Percentiles rank a stretch among this genome's conserved stretches.
Evolutionary conservation across 2,329 filamentous ascomycete genomes (phyloP).

Genomic region (Fusarium guadeloupense): DNA sequence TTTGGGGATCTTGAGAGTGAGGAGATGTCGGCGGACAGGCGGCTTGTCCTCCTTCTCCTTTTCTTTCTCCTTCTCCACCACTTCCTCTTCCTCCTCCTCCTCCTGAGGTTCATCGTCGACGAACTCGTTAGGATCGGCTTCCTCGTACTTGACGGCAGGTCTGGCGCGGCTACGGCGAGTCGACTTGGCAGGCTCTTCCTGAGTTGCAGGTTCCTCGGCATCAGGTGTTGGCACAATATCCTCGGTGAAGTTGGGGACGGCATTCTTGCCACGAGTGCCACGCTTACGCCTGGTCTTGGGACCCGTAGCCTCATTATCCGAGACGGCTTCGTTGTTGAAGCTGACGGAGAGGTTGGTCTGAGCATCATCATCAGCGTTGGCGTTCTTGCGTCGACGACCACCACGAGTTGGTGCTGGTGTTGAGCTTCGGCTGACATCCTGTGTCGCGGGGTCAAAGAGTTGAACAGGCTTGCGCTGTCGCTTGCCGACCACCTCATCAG

Average conservation of each 20-base stretch:
- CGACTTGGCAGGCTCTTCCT: slow-evolving; percentile 36
- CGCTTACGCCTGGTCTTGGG: slow-evolving; percentile 47
- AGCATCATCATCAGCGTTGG: slow-evolving; percentile 43
- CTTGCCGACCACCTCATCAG: slow-evolving; percentile 61
- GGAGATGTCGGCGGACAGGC: slow-evolving; percentile 44
- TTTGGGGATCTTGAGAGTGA: slow-evolving; percentile 54
- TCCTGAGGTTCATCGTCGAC: slow-evolving; percentile 41
- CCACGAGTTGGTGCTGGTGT: slow-evolving; percentile 55
- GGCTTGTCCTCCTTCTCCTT: slow-evolving; percentile 43
- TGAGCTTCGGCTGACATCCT: slow-evolving; percentile 61
- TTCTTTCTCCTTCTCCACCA: slow-evolving; percentile 33
- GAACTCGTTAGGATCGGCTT: slow-evolving; percentile 44
- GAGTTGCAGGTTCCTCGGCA: slow-evolving; percentile 26
- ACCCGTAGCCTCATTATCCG: slow-evolving; percentile 44
- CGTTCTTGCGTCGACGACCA: slow-evolving; percentile 47
- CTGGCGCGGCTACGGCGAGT: slow-evolving; percentile 41
- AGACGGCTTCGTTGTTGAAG: slow-evolving; percentile 48
- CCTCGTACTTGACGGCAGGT: slow-evolving; percentile 43
- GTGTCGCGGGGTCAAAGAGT: slow-evolving; percentile 60
- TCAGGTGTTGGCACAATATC: slow-evolving; percentile 36
- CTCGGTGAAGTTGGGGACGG: slow-evolving; percentile 38
- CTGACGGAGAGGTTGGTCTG: slow-evolving; percentile 43
- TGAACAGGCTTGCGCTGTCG: slow-evolving; percentile 62
- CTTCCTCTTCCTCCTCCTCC: slow-evolving; percentile 40
- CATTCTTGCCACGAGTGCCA: slow-evolving; percentile 41